A percentile compares a stretch with the other conserved stretches of the same genome.
These are phyloP conservation scores for Reticulascus tulasneorum DNA, from an alignment of 2,329 filamentous ascomycete species.

Conservation along the genomic window DNA sequence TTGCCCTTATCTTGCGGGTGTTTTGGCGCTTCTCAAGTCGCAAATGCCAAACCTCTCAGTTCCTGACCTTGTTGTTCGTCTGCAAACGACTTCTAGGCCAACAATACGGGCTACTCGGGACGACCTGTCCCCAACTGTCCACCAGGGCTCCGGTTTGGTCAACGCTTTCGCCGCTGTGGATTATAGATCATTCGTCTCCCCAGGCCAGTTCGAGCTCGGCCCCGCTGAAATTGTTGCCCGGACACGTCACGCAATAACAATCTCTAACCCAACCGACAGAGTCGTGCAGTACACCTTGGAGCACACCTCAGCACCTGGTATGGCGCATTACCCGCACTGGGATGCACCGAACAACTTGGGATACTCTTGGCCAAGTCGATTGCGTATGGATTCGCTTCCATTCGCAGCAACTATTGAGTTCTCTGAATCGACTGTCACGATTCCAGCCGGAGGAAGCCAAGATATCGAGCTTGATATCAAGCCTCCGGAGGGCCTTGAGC, in stretches of 20 bases:
- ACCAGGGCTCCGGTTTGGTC: constrained; percentile 10
- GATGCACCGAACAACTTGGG: too few relatives aligned
- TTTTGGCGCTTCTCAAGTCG: constrained; percentile 30
- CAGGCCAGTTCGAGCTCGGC: constrained; percentile 60
- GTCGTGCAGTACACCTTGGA: constrained; percentile 48
- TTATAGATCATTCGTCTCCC: constrained; percentile 31
- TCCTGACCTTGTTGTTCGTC: constrained; percentile 21
- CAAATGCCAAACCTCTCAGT: constrained; percentile 21
- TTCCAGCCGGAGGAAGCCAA: constrained; percentile 35
- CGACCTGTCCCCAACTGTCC: constrained; percentile 1
- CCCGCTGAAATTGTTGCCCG: constrained; percentile 44
- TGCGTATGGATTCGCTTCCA: constrained; percentile 32
- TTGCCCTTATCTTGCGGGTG: constrained; percentile 26
- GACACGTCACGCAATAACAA: constrained; percentile 50
- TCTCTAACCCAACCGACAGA: constrained; percentile 48
- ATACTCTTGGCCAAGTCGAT: too few relatives aligned
- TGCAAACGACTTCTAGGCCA: constrained; percentile 25
- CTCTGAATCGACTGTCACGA: constrained; percentile 32
- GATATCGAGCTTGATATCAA: constrained; percentile 40
- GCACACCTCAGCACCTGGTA: constrained; percentile 46
- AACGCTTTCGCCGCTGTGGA: constrained; percentile 8
- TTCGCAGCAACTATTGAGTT: constrained; percentile 40
- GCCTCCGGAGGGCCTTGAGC: constrained; percentile 30
- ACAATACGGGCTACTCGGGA: constrained; percentile 14
- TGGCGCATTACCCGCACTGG: constrained; percentile 46